Conservation (phyloP, 1,139 yeast genomes). For the Nakaseomyces bracarensis region DNA sequence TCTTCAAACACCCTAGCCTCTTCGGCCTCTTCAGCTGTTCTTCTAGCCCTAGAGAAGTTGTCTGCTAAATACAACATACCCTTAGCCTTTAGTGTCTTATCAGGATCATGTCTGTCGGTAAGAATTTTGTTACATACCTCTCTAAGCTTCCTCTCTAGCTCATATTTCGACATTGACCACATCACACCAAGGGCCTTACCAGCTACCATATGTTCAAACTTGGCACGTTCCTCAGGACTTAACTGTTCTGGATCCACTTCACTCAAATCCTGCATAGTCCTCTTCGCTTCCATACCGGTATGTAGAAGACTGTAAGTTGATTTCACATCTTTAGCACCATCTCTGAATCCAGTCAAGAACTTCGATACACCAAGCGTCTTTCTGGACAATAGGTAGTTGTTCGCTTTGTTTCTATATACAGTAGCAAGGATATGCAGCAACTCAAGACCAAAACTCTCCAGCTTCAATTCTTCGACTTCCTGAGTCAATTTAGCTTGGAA, state of each 20-base stretch:
- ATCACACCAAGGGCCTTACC: slow-evolving; percentile 70
- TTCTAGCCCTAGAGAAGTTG: slow-evolving; percentile 44
- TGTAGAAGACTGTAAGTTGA: slow-evolving; percentile 58
- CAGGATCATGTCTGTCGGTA: slow-evolving; percentile 47
- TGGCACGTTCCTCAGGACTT: slow-evolving; percentile 46
- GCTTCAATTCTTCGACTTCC: slow-evolving; percentile 62
- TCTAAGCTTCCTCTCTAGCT: slow-evolving; percentile 55
- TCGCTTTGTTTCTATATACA: slow-evolving; percentile 52
- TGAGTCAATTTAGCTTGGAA: slow-evolving; percentile 39
- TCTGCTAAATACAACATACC: slow-evolving; percentile 51
- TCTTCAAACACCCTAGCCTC: slow-evolving; percentile 71
- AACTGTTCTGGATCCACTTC: slow-evolving; percentile 43
- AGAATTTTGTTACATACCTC: slow-evolving; percentile 54
- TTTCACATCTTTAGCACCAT: slow-evolving; percentile 59
- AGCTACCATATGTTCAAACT: slow-evolving; percentile 56
- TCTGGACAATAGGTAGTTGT: slow-evolving; percentile 44
- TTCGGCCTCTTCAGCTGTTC: slow-evolving; percentile 61
- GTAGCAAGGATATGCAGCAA: slow-evolving; percentile 64
- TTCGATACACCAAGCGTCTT: slow-evolving; percentile 58
- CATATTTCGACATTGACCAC: slow-evolving; percentile 72
- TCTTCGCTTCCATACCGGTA: slow-evolving; percentile 64
- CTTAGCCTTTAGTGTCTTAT: slow-evolving; percentile 49
- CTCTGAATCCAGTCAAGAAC: slow-evolving; percentile 58
- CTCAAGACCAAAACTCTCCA: slow-evolving; percentile 76
- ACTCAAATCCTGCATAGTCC: slow-evolving; percentile 57